phyloP scores from a whole-genome alignment of 768 basidiomycete genomes.

The Kwoniella pini region DNA sequence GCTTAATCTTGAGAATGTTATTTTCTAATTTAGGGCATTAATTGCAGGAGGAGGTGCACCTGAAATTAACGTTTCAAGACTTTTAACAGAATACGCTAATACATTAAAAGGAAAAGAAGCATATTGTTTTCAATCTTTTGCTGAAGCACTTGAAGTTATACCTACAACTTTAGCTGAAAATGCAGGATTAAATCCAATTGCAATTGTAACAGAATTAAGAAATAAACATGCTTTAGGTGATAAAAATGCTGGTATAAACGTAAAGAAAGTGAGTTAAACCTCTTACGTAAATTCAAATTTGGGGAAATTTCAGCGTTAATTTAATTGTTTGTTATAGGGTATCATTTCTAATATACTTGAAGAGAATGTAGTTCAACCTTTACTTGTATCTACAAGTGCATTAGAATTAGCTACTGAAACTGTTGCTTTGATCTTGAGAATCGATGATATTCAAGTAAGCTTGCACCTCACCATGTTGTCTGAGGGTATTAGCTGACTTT shows the following conservation, averaged over 20 bases:
- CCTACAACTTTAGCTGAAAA: conserved; percentile 98
- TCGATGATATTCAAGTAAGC: conserved; percentile 65
- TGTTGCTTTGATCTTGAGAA: conserved; percentile 91
- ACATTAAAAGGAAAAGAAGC: conserved; percentile 97
- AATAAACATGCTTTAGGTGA: conserved; percentile 97
- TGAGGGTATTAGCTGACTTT: conserved; percentile 2
- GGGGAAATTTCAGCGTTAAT: not conserved
- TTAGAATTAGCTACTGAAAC: conserved; percentile 95
- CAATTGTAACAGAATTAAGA: conserved; percentile 95
- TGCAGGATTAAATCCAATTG: conserved; percentile 95
- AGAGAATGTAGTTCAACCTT: conserved; percentile 94
- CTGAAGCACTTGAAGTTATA: conserved; percentile 95
- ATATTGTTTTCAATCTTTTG: conserved; percentile 98
- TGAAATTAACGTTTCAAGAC: conserved; percentile 92
- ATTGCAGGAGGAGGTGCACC: conserved; percentile 97
- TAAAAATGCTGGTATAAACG: conserved; percentile 93
- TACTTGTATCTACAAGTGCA: conserved; percentile 92
- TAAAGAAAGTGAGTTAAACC: conserved; percentile 72
- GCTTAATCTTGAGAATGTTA: too few species aligned
- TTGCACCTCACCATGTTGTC: not conserved
- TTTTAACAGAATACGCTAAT: conserved; percentile 85
- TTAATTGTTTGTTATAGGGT: conserved; percentile 62
- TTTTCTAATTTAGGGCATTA: conserved; percentile 78
- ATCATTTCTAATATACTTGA: conserved; percentile 96
- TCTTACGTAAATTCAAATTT: not conserved